Evolutionary conservation across 2,329 filamentous ascomycete species (phyloP).

Genomic region (Helotiales sp.): DNA sequence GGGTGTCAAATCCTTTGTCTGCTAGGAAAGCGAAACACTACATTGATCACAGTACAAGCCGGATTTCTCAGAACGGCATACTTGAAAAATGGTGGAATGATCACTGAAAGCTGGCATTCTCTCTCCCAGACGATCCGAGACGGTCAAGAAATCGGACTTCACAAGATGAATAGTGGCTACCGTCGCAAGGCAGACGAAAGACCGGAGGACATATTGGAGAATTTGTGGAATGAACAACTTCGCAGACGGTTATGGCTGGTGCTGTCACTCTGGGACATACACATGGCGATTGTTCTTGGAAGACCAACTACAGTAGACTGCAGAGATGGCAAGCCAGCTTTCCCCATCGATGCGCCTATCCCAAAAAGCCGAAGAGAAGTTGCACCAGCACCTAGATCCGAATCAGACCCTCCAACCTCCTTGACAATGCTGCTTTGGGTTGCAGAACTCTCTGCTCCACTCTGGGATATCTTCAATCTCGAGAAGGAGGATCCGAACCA

Average conservation of each 20-base stretch:
- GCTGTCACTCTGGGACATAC: constrained; percentile 45
- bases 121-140: constrained; percentile 58
- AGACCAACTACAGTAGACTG: constrained; percentile 50
- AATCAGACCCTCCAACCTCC: constrained; percentile 54
- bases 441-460: constrained; percentile 46
- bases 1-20: constrained; percentile 53
- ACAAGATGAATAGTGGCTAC: constrained; percentile 52
- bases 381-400: constrained; percentile 46
- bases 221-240: constrained; percentile 58
- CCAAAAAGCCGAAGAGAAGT: constrained; percentile 48
- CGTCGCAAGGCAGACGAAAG: constrained; percentile 41
- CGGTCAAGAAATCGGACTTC: constrained; percentile 61
- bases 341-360: constrained; percentile 54
- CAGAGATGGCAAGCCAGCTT: constrained; percentile 45
- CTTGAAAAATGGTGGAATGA: constrained; percentile 58
- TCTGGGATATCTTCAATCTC: constrained; percentile 51
- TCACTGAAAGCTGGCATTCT: constrained; percentile 50
- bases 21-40: constrained; percentile 57
- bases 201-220: constrained; percentile 51
- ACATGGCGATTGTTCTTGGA: constrained; percentile 38
- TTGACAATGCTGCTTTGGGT: constrained; percentile 54
- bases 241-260: constrained; percentile 57
- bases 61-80: constrained; percentile 57
- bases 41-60: constrained; percentile 56
- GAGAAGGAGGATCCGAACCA: constrained; percentile 57